Conservation (phyloP, 2,329 filamentous ascomycete species). For the Epichloe amarillans region DNA sequence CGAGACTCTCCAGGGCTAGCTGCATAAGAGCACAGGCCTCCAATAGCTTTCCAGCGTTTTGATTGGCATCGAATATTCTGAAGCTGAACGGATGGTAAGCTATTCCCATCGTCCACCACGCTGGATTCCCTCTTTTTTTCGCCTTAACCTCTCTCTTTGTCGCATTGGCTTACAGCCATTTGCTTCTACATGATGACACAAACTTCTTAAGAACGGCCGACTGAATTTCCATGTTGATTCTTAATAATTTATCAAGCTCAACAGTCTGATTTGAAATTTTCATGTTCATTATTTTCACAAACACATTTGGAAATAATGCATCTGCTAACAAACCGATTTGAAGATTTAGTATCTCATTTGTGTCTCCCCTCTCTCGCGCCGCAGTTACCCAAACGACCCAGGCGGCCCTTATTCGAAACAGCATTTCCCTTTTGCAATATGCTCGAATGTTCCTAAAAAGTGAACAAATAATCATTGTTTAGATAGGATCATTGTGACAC, state of each 20-base stretch:
- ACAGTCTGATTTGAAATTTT: conserved; percentile 38
- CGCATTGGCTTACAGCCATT: conserved; percentile 1
- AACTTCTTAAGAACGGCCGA: conserved; percentile 53
- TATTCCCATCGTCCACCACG: conserved; percentile 1
- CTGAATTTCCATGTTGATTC: conserved; percentile 46
- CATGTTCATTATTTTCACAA: neutral
- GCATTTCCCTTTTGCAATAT: too few species aligned
- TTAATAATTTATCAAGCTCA: conserved; percentile 47
- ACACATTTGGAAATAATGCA: neutral
- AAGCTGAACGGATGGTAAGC: conserved; percentile 2
- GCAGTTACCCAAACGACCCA: too few species aligned
- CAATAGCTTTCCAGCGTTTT: too few species aligned
- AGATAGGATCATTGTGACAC: neutral
- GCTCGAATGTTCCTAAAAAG: neutral
- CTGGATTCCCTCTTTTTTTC: neutral
- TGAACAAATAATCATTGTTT: neutral
- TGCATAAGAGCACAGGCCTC: too few species aligned
- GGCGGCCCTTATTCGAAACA: too few species aligned
- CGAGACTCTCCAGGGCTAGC: too few species aligned
- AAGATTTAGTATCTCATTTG: neutral
- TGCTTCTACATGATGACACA: conserved; percentile 37
- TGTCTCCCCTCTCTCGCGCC: too few species aligned
- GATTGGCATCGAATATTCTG: neutral
- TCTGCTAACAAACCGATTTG: neutral
- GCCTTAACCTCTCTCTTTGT: conserved; percentile 1